phyloP scores from a whole-genome alignment of 1,284 basidiomycete genomes.

The Ceratobasidium sp. region DNA sequence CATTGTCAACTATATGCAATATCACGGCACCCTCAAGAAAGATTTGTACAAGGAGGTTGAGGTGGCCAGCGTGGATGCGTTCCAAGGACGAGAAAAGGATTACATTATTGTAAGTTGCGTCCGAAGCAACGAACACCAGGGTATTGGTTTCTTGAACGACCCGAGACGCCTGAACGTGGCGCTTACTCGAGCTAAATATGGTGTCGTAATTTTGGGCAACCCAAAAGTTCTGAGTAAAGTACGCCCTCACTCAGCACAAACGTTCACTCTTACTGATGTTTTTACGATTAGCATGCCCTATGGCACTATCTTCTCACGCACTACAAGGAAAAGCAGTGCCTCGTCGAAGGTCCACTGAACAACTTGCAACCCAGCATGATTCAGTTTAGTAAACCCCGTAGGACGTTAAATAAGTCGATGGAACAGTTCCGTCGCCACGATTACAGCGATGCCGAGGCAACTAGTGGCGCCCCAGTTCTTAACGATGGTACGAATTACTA shows the following conservation, averaged over 20 bases:
- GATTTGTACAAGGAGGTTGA: slow-evolving; percentile 99
- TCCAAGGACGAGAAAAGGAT: slow-evolving; percentile 99
- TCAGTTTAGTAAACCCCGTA: slow-evolving; percentile 95
- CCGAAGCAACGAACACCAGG: slow-evolving; percentile 99
- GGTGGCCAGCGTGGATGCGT: slow-evolving; percentile 98
- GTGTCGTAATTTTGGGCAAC: slow-evolving; percentile 96
- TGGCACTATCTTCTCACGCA: slow-evolving; percentile 99
- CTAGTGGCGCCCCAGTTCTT: slow-evolving; percentile 45
- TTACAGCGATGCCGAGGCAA: slow-evolving; percentile 78
- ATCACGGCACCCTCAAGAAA: slow-evolving; percentile 97
- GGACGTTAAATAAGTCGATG: slow-evolving; percentile 82
- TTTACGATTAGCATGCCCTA: slow-evolving; percentile 80
- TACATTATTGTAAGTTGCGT: slow-evolving; percentile 99
- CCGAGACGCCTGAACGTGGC: slow-evolving; percentile 97
- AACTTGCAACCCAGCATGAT: slow-evolving; percentile 99
- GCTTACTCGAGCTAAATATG: slow-evolving; percentile 96
- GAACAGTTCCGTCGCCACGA: slow-evolving; percentile 91
- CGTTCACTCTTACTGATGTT: background rate
- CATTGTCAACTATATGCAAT: slow-evolving; percentile 99
- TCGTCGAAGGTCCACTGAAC: slow-evolving; percentile 96
- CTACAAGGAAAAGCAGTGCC: slow-evolving; percentile 93
- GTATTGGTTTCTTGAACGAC: slow-evolving; percentile 99
- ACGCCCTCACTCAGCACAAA: slow-evolving; percentile 44
- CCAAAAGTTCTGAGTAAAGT: slow-evolving; percentile 99
- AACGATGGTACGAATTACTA: slow-evolving; percentile 46